phyloP scores from a whole-genome alignment of 305 asterid species.

The Salvia sclarea region DNA sequence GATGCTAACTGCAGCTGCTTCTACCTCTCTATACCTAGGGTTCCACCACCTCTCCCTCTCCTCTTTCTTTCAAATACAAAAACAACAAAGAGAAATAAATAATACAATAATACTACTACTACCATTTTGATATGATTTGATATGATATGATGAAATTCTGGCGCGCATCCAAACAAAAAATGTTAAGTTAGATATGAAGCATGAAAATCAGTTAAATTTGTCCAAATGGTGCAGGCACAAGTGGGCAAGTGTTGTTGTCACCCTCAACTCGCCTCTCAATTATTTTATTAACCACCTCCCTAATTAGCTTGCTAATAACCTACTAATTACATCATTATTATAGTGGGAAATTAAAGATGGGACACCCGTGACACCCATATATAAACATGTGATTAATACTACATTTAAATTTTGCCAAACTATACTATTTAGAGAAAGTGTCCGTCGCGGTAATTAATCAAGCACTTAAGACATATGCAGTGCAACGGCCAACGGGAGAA shows the following conservation, averaged over 20 bases:
- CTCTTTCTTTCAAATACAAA: slow-evolving; percentile 19
- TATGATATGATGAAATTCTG: background rate
- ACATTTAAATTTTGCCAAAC: too few relatives aligned
- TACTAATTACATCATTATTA: too few relatives aligned
- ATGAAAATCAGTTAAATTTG: slow-evolving; percentile 44
- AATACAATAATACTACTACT: too few relatives aligned
- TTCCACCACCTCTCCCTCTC: too few relatives aligned
- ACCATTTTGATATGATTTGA: too few relatives aligned
- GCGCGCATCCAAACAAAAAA: slow-evolving; percentile 35
- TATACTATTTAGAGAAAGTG: too few relatives aligned
- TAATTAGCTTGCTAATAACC: too few relatives aligned
- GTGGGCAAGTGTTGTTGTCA: slow-evolving; percentile 27
- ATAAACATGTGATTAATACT: too few relatives aligned
- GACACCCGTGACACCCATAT: too few relatives aligned
- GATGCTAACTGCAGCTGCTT: slow-evolving; percentile 25
- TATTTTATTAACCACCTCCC: background rate
- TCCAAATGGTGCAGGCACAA: slow-evolving; percentile 25
- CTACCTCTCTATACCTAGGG: slow-evolving; percentile 19
- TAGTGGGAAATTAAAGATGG: too few relatives aligned
- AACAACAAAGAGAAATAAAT: too few relatives aligned
- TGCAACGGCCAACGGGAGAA: too few relatives aligned
- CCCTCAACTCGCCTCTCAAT: background rate
- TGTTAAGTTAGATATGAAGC: slow-evolving; percentile 35
- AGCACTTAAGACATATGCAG: background rate
- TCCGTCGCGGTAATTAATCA: background rate